Base-by-base conservation (phyloP, 805 yeast genomes). In the Blastobotrys terrestris region DNA sequence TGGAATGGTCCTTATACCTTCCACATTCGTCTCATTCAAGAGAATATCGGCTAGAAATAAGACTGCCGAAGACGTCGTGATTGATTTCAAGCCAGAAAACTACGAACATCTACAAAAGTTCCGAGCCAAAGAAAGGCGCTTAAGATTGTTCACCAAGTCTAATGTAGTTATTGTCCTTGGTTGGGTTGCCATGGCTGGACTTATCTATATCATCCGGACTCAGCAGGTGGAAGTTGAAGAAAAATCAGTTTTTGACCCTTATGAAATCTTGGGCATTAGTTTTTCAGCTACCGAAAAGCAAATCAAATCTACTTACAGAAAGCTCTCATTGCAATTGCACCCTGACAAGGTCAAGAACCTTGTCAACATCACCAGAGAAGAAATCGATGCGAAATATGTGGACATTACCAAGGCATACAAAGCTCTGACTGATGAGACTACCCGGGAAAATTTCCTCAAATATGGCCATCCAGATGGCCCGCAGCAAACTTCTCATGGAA, bases 401-500 rank as follows among this genome's bases (percentile, higher is more conserved):
- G 76, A 80, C 60, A 86, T 94, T 62, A 84, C 87, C 54, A 87
- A 87, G 69, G 99, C 99, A 21, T 90, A 95, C 72, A 87, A 90
- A 69, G 88, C 99, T 1, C 78, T 94, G 58, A 95, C 99, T 13
- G 98, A 94, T 69, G 97, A 88, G 60, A 77, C 75, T 8, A 82
- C 87, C 2, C 85, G 81, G 62, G 87, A 87, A 60, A 94, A 94
- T 67, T 90, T 79, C 67, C 73, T 84, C 62, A 83, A 80, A 61
- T 94, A 85, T 64, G 99, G 99, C 48, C 96, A 95, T 67, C 99
- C 99, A 3, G 99, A 94, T 72, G 99, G 99, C 44, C 96, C 95
- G 43, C 96, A 88, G 69, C 87, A 87, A 22, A 77, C 85, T 16
- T 73, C 85, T 18, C 97, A 89, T 67, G 99, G 99, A 56, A 90